Percentiles rank a stretch among this genome's conserved stretches.
Evolutionary conservation across 163 green algal species (phyloP).

Genomic region (Chloroidium sp.): DNA sequence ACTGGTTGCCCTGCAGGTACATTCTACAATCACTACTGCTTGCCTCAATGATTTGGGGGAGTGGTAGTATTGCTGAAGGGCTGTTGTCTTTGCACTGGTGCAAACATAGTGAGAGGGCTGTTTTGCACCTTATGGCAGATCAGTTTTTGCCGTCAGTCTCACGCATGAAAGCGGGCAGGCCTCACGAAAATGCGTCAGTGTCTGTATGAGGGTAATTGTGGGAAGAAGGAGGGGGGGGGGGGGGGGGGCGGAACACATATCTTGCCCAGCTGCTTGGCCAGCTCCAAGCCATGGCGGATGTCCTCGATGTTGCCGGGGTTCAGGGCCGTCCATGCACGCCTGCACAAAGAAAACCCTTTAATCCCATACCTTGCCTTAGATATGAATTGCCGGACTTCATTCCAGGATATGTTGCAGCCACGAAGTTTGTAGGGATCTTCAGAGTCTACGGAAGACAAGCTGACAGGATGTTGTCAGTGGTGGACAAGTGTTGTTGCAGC

Average conservation of each 20-base stretch:
- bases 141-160: not conserved
- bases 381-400: no score
- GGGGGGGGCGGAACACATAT: not conserved
- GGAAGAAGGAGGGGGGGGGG: no score
- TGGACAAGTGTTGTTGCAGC: no score
- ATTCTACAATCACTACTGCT: not conserved
- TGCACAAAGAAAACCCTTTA: conserved; percentile 4
- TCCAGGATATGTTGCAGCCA: no score
- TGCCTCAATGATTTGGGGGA: no score
- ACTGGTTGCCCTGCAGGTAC: conserved; percentile 33
- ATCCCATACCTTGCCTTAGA: no score
- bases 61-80: not conserved
- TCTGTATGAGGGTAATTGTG: not conserved
- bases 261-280: conserved; percentile 32
- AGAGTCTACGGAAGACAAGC: no score
- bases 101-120: not conserved
- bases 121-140: not conserved
- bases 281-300: conserved; percentile 36
- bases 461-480: no score
- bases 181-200: conserved; percentile 1
- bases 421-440: no score
- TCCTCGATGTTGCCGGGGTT: conserved; percentile 24
- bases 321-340: conserved; percentile 33
- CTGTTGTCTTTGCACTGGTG: not conserved
- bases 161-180: not conserved